These are phyloP conservation scores for Cymbopogon flexuosus DNA, from an alignment of 202 grass and related monocot species.

Conservation along the genomic window DNA sequence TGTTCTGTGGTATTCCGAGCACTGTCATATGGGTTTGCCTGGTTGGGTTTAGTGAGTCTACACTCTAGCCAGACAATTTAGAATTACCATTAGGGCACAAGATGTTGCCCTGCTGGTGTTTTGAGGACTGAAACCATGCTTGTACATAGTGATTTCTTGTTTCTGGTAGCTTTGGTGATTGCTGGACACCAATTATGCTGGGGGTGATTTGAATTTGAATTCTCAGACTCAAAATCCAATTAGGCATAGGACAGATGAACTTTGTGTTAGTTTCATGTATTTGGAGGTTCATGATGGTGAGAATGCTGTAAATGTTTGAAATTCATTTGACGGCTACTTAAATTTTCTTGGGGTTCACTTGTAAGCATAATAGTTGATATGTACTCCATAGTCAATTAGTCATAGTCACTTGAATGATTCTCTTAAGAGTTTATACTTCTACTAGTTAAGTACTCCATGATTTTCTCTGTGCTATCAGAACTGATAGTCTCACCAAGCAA, in stretches of 20 bases:
- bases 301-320: neutral
- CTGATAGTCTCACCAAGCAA: neutral
- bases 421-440: slow-evolving; percentile 1
- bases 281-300: neutral
- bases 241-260: neutral
- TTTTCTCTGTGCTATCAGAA: neutral
- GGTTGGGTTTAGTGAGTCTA: neutral
- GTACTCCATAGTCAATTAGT: neutral
- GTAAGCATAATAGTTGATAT: neutral
- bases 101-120: neutral
- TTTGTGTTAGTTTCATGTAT: slow-evolving; percentile 7
- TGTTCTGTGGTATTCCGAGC: neutral
- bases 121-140: neutral
- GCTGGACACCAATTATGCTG: neutral
- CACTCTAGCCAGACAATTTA: neutral
- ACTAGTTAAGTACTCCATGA: neutral
- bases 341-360: slow-evolving; percentile 8
- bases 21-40: neutral
- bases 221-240: slow-evolving; percentile 1
- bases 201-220: neutral
- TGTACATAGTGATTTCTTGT: neutral
- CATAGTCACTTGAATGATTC: neutral
- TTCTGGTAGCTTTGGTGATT: neutral
- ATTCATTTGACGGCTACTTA: neutral
- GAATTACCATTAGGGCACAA: neutral